Evolutionary conservation across 2,329 filamentous ascomycete species (phyloP), one percentile per base, ranked within the genome.

Genomic region (Phaeoacremonium minimum): DNA sequence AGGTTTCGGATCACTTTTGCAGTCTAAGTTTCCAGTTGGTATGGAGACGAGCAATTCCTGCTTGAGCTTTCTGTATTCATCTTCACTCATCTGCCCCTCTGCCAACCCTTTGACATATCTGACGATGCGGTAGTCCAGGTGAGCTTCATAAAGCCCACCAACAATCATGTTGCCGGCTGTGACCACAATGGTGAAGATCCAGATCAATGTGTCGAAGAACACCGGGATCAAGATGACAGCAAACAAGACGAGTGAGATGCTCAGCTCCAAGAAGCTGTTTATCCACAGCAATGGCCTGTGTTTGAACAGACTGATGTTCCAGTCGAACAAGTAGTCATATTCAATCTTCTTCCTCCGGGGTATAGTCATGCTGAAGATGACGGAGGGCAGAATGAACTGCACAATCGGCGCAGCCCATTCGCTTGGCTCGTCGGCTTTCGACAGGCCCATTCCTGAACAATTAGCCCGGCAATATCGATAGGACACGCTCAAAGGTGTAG

Each of bases 121-220:
- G 7, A 56, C 35, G 8, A 55, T 41, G 4, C 38, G 28, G 17
- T 47, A 50, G 35, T 57, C 54, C 12, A 57, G 40, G 26, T 47
- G 36, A n/a, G 52, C 50, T 18, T 57, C 53, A 32, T 56, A 57
- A 2, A 56, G 30, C 2, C 51, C 54, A 28, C 49, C 50, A 17
- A 56, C 13, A 14, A 56, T 49, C 49, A 56, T 57, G 19, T 50
- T 50, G n/a, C 49, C 50, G 9, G 49, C 35, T 28, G 49, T 43
- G n/a, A 48, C 48, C 11, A 55, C 50, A 20, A 44, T 47, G 12
- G 45, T 43, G 15, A 89, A 82, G 46, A 61, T 98, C 38, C 83
- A 87, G 50, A 58, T 98, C 28, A 83, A 83, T 41, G 77, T 97
- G 9, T 83, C 85, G 31, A 97, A 97, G 57, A 85, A 87, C 46